Base-by-base conservation (phyloP, 2,329 filamentous ascomycete genomes). In the Penicillium sp. region DNA sequence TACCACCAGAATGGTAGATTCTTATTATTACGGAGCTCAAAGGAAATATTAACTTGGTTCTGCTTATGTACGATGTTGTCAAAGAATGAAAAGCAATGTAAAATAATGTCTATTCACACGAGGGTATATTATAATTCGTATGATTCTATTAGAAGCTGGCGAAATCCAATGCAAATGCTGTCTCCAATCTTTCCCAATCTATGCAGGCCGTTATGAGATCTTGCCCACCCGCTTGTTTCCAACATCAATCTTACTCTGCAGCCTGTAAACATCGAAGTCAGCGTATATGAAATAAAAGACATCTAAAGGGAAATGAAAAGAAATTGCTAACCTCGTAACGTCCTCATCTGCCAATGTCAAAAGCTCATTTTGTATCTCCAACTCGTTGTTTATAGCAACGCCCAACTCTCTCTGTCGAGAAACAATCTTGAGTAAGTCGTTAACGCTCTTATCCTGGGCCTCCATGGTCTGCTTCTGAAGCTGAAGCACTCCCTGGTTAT, bases 401-500 rank as follows among this genome's bases (percentile, higher is more conserved):
- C 83, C 84, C 71, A 87, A 77, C 65, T 87, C 83, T 65, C 79
- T 81, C 74, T 86, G 81, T 59, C 83, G 71, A 33, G 79, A 69
- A 43, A 86, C 80, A 35, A 84, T 81, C 61, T 81, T 82, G 46
- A 80, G 77, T 61, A 87, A 63, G 61, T 83, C 80, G 45, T 83
- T 74, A 3, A 87, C 76, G 64, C 83, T 82, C 63, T 80, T 70
- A 59, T 87, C 84, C 64, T 87, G 84, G 50, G 84, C 80, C 47
- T 77, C 66, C 72, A 87, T 86, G 56, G 84, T 79, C 63, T 85
- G 81, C 62, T 80, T 76, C 69, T 87, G 84, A 59, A 87, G 65
- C 68, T 86, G 83, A 62, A 87, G 61, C 14, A 87, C 81, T 0
- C 84, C 84, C n/a, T 80, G 72, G 60, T 87, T 87, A 66, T 86